Evolutionary conservation across 345 rosid genomes (phyloP).

Genomic region (Cardamine chenopodiifolia): DNA sequence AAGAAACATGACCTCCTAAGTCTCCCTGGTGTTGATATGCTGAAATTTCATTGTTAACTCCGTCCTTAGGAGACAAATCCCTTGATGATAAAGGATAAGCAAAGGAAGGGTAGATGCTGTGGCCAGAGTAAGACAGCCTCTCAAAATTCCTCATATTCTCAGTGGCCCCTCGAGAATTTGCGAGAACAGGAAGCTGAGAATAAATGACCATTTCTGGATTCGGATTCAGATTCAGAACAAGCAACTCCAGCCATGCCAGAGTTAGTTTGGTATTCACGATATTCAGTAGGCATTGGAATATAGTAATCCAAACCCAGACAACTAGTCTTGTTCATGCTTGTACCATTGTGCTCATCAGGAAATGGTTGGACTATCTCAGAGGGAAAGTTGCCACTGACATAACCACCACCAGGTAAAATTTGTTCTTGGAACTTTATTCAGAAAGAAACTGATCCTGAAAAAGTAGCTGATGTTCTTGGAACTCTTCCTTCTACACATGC

Average conservation of each 20-base stretch:
- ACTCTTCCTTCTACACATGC: slow-evolving; percentile 68
- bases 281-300: slow-evolving; percentile 32
- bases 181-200: slow-evolving; percentile 32
- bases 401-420: slow-evolving; percentile 31
- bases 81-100: slow-evolving; percentile 21
- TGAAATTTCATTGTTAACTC: not conserved
- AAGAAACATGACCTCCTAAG: slow-evolving; percentile 10
- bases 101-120: slow-evolving; percentile 41
- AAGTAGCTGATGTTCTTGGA: slow-evolving; percentile 57
- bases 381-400: slow-evolving; percentile 28
- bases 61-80: slow-evolving; percentile 16
- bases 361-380: slow-evolving; percentile 33
- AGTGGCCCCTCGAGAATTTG: slow-evolving; percentile 19
- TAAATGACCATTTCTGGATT: slow-evolving; percentile 17
- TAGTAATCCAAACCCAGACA: slow-evolving; percentile 21
- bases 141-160: slow-evolving; percentile 23
- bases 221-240: slow-evolving; percentile 40
- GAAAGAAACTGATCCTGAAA: slow-evolving; percentile 52
- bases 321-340: slow-evolving; percentile 25
- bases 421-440: slow-evolving; percentile 51
- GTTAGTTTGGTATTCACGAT: slow-evolving; percentile 27
- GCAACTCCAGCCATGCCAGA: slow-evolving; percentile 20
- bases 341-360: slow-evolving; percentile 27
- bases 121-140: slow-evolving; percentile 35
- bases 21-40: slow-evolving; percentile 34